phyloP scores from a whole-genome alignment of 495 filamentous ascomycete genomes.

The Immersiella caudata region DNA sequence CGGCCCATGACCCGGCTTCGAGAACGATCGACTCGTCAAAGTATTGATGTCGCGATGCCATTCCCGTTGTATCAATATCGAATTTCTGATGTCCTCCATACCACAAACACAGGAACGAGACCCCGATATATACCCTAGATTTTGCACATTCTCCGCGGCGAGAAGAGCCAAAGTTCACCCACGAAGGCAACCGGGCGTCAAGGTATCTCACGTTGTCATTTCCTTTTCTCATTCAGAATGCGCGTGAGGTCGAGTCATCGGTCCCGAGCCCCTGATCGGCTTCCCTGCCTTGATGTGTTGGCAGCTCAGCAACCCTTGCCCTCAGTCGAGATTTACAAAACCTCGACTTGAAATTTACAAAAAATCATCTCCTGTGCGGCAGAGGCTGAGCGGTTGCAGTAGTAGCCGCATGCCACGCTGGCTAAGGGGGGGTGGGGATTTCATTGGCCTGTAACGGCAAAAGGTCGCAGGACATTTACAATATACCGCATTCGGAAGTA shows the following conservation, averaged over 20 bases:
- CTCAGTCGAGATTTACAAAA: not conserved
- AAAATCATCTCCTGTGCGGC: not conserved
- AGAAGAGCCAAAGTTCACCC: too few species aligned
- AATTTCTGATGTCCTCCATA: too few species aligned
- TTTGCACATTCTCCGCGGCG: too few species aligned
- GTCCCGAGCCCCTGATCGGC: not conserved
- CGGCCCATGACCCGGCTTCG: too few species aligned
- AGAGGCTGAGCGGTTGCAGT: not conserved
- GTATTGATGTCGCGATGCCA: too few species aligned
- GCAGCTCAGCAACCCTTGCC: not conserved
- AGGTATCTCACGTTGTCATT: not conserved
- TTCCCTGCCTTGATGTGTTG: not conserved
- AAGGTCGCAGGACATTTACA: too few species aligned
- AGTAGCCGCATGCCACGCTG: not conserved
- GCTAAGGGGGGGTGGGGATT: not conserved
- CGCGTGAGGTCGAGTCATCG: not conserved
- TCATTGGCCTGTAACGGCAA: constrained; percentile 7
- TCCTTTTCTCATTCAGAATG: not conserved
- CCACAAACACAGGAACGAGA: too few species aligned
- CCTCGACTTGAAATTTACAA: not conserved
- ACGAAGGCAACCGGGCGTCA: not conserved
- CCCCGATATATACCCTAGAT: too few species aligned
- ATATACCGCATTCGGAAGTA: too few species aligned
- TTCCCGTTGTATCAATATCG: too few species aligned
- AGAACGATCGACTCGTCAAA: too few species aligned